Evolutionary conservation across 306 rosid species (phyloP).

Genomic region (Medicago arabica): DNA sequence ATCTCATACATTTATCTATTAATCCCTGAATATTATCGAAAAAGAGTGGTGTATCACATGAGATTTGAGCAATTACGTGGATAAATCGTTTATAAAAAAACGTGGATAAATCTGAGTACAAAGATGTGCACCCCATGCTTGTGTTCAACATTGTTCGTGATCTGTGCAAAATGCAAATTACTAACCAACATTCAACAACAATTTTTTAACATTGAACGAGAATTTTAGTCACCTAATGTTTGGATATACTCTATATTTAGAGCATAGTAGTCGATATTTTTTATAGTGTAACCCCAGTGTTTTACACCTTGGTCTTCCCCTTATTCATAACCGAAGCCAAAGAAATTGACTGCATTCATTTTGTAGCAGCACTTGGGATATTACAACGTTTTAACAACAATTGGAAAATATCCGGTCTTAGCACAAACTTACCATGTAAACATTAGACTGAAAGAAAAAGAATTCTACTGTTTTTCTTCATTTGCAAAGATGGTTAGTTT

Average conservation of each 20-base stretch:
- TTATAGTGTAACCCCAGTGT: constrained; percentile 1
- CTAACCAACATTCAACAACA: background rate
- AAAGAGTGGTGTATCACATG: no score
- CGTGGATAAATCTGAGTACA: no score
- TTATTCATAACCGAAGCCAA: constrained; percentile 12
- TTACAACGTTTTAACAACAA: constrained; percentile 13
- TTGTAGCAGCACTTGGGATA: background rate
- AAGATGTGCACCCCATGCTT: background rate
- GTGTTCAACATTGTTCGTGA: background rate
- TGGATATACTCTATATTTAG: background rate
- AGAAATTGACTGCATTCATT: background rate
- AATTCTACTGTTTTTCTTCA: background rate
- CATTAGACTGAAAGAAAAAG: background rate
- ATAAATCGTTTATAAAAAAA: no score
- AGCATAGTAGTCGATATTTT: background rate
- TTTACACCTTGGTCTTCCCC: background rate
- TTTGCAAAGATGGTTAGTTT: constrained; percentile 32
- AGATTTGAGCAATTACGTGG: no score
- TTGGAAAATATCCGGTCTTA: constrained; percentile 3
- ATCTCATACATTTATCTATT: no score
- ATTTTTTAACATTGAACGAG: background rate
- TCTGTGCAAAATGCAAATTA: background rate
- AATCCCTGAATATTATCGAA: no score
- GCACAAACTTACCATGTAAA: constrained; percentile 10
- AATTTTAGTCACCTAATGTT: background rate